These are phyloP conservation scores for Flaveria brownii DNA, from an alignment of 129 eudicot genomes.

Conservation along the genomic window DNA sequence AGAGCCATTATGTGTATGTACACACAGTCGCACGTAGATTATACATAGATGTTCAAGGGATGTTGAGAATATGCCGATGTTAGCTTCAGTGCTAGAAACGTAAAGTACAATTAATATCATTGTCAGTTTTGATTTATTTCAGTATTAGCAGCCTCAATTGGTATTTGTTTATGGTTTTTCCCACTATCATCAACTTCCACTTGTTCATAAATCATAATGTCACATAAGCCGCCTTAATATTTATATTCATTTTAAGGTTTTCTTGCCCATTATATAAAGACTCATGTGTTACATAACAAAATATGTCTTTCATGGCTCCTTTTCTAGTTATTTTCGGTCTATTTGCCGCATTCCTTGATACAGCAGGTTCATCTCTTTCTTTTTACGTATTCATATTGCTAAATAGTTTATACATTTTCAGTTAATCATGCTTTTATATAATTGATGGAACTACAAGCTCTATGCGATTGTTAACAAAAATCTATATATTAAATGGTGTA, in stretches of 20 bases:
- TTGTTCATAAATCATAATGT: background rate
- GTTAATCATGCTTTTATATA: too few relatives aligned
- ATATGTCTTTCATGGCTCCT: constrained; percentile 35
- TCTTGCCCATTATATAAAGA: constrained; percentile 25
- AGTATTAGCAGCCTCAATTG: too few relatives aligned
- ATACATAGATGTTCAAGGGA: background rate
- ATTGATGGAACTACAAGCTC: too few relatives aligned
- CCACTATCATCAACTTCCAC: background rate
- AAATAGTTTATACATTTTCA: too few relatives aligned
- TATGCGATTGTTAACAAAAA: too few relatives aligned
- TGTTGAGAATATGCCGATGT: constrained; percentile 12
- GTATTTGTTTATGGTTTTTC: background rate
- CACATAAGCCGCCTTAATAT: constrained; percentile 21
- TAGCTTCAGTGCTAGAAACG: background rate
- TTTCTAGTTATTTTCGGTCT: constrained; percentile 29
- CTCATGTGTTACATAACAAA: constrained; percentile 23
- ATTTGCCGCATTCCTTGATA: constrained; percentile 18
- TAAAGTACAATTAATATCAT: background rate
- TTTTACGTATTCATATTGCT: too few relatives aligned
- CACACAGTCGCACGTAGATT: background rate
- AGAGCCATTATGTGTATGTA: background rate
- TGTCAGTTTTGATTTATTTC: too few relatives aligned
- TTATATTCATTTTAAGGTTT: background rate
- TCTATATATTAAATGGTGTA: too few relatives aligned
- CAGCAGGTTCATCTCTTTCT: background rate